Conservation (phyloP, 306 rosid species). For the Lathyrus aphaca region DNA sequence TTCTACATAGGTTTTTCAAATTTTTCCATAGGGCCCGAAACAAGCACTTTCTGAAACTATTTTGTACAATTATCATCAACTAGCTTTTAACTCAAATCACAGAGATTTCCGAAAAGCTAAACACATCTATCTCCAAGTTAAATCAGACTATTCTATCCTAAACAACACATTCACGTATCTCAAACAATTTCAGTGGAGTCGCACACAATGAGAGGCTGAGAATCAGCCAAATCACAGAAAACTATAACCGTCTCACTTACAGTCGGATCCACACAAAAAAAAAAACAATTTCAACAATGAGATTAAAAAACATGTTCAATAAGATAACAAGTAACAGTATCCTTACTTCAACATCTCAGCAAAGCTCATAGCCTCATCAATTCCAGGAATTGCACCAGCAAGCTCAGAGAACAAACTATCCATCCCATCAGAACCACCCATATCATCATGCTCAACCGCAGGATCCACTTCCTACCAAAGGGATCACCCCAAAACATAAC, state of each 20-base stretch:
- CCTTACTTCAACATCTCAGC: constrained; percentile 98
- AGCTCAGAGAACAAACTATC: constrained; percentile 78
- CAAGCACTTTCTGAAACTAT: neutral
- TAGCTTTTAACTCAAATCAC: constrained; percentile 11
- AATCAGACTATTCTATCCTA: neutral
- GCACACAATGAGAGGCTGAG: too few species aligned
- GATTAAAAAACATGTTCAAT: neutral
- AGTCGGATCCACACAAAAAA: neutral
- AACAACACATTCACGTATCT: constrained; percentile 1
- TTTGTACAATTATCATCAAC: constrained; percentile 5
- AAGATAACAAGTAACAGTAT: constrained; percentile 8
- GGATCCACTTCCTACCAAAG: constrained; percentile 93
- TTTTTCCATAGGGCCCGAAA: neutral
- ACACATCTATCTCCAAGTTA: constrained; percentile 18
- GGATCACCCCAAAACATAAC: constrained; percentile 1
- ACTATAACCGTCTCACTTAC: too few species aligned
- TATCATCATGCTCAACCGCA: constrained; percentile 75
- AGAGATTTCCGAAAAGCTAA: neutral
- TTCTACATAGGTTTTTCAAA: neutral
- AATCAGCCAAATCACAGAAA: too few species aligned
- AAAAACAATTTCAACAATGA: constrained; percentile 20
- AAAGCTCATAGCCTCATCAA: constrained; percentile 99
- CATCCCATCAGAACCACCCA: constrained; percentile 72
- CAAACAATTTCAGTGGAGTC: too few species aligned
- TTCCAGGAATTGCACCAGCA: constrained; percentile 97